Evolutionary conservation across 2,329 filamentous ascomycete genomes (phyloP).

Genomic region (Fusarium sp.): DNA sequence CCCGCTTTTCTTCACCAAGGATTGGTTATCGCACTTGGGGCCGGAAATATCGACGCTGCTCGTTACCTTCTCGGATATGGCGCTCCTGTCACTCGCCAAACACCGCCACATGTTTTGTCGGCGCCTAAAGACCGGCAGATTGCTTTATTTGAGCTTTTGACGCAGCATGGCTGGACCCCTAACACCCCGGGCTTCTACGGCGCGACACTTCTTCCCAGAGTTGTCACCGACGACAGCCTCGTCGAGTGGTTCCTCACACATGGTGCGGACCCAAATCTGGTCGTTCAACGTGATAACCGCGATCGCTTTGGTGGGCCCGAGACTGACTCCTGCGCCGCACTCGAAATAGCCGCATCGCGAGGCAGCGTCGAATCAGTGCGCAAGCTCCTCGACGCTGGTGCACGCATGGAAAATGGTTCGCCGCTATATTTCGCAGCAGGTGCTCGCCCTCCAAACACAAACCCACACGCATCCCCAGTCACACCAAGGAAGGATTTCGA

Average conservation of each 20-base stretch:
- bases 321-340: constrained; percentile 19
- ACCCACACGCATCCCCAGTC: not conserved
- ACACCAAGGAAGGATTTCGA: constrained; percentile 19
- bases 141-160: constrained; percentile 22
- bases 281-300: constrained; percentile 9
- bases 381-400: constrained; percentile 31
- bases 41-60: constrained; percentile 19
- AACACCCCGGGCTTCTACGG: constrained; percentile 29
- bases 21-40: constrained; percentile 7
- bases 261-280: constrained; percentile 36
- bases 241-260: constrained; percentile 37
- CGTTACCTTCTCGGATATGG: constrained; percentile 19
- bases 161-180: constrained; percentile 22
- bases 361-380: constrained; percentile 11
- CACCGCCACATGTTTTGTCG: constrained; percentile 8
- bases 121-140: constrained; percentile 12
- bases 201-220: constrained; percentile 13
- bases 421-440: constrained; percentile 34
- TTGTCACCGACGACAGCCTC: constrained; percentile 17
- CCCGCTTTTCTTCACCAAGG: constrained; percentile 24
- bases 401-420: constrained; percentile 20
- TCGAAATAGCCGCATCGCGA: constrained; percentile 16
- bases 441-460: not conserved
- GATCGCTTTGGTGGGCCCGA: constrained; percentile 26
- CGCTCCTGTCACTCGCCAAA: constrained; percentile 21